These are phyloP conservation scores for Arabidopsis lyrata DNA, from an alignment of 441 rosid species.

Conservation along the genomic window DNA sequence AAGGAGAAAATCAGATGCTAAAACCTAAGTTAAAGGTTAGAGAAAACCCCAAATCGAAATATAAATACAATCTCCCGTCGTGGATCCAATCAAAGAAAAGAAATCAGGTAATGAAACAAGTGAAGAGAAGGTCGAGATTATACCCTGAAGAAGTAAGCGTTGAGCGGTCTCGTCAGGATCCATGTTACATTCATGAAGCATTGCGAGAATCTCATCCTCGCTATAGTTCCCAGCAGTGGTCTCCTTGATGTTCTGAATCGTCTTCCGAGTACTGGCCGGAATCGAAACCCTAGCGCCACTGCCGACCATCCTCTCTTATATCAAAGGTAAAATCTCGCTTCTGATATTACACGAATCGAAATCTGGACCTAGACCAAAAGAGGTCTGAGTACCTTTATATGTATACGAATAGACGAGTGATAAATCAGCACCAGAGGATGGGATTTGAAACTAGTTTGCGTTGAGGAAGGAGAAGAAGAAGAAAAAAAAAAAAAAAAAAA, in stretches of 20 bases:
- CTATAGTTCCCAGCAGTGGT: constrained; percentile 79
- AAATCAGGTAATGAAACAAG: constrained; percentile 15
- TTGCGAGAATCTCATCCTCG: constrained; percentile 94
- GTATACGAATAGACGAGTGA: constrained; percentile 26
- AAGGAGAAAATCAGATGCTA: constrained; percentile 48
- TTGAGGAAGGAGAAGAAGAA: constrained; percentile 2
- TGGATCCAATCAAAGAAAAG: constrained; percentile 47
- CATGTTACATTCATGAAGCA: constrained; percentile 91
- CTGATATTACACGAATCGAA: constrained; percentile 13
- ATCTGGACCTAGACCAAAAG: constrained; percentile 37
- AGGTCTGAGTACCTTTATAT: constrained; percentile 30
- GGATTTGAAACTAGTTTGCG: constrained; percentile 40
- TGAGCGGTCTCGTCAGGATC: constrained; percentile 92
- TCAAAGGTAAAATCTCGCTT: constrained; percentile 36
- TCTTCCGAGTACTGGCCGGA: constrained; percentile 59
- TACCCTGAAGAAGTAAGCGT: constrained; percentile 77
- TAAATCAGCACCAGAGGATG: constrained; percentile 41
- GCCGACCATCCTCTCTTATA: constrained; percentile 66
- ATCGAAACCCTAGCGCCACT: constrained; percentile 80
- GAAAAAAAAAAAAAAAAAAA: neutral
- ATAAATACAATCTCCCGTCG: constrained; percentile 16
- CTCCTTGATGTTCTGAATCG: constrained; percentile 82
- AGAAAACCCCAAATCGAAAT: constrained; percentile 24
- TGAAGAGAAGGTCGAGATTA: constrained; percentile 27
- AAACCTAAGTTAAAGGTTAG: constrained; percentile 34